Base-by-base conservation (phyloP, 768 basidiomycete species). In the Tephrocybe sp. region DNA sequence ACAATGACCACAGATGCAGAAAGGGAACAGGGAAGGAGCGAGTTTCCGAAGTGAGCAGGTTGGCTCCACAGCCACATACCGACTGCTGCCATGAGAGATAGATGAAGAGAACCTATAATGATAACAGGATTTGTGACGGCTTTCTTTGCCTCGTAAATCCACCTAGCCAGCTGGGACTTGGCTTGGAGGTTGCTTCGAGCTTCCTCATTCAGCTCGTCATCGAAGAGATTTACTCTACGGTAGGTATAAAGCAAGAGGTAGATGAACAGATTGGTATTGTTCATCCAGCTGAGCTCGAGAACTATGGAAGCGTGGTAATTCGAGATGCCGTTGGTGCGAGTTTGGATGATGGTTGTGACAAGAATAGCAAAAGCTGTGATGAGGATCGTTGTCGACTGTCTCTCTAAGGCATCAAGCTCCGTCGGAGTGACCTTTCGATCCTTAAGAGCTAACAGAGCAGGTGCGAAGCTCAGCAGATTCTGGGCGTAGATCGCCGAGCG, bases 341-440 rank as follows among this genome's bases (percentile, higher is more conserved):
- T 62, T 49, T 65, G 54, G 18, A 64, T 53, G 38, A 65, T 51
- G n/a, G 60, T 53, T 0, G 65, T 57, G 34, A 65, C 50, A 3
- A 67, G 59, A 11, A 67, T 48, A 28, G 60, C 65, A 39, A 63
- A 65, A 30, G 28, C 28, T 5, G 28, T 30, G 28, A 30, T 30
- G 28, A 30, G 28, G 5, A 30, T 30, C 6, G 11, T 23, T 14
- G 26, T 50, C 2, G 48, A 50, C n/a, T 55, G 53, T 15, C 21
- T 28, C 18, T 50, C 36, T 7, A 55, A 15, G 41, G 51, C 21
- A 6, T 59, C 49, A 39, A 67, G 45, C 41, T 67, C 66, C 25
- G 57, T 48, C 1, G 44, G 20, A 12, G 53, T 43, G 24, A 65
- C 56, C 24, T 58, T 24, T 10, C 60, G 52, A 38, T 66, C 63